Evolutionary conservation across 23 red algal species (phyloP).

Genomic region (Gracilariopsis chorda): DNA sequence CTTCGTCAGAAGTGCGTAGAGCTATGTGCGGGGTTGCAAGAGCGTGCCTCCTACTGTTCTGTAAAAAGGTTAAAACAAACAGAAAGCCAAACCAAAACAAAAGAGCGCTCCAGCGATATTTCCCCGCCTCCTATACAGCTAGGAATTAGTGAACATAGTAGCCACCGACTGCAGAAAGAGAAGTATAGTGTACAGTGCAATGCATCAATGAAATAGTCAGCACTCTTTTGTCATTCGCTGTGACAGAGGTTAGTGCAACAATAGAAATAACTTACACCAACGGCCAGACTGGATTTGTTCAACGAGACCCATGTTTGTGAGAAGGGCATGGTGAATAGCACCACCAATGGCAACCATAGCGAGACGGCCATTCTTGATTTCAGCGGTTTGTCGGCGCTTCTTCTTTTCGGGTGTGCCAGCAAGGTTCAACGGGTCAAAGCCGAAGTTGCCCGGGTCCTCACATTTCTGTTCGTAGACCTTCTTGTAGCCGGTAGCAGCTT

Average conservation of each 20-base stretch:
- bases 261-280: conserved; percentile 31
- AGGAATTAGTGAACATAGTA: conserved; percentile 67
- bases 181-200: neutral
- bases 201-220: no score
- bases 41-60: no score
- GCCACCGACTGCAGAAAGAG: neutral
- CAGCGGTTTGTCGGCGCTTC: conserved; percentile 52
- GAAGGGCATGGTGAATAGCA: conserved; percentile 69
- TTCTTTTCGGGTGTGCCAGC: conserved; percentile 36
- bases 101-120: no score
- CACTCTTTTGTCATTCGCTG: no score
- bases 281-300: conserved; percentile 63
- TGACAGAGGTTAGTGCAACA: neutral
- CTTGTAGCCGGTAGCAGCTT: conserved; percentile 64
- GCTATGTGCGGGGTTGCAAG: no score
- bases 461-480: conserved; percentile 57
- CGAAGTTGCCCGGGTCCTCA: conserved; percentile 69
- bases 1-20: no score
- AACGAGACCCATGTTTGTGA: conserved; percentile 73
- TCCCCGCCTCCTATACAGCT: no score
- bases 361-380: conserved; percentile 89
- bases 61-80: no score
- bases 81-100: no score
- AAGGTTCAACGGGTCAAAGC: conserved; percentile 74
- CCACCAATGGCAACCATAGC: conserved; percentile 87